Conservation (phyloP, 2,329 filamentous ascomycete species). For the Diaporthe citri region DNA sequence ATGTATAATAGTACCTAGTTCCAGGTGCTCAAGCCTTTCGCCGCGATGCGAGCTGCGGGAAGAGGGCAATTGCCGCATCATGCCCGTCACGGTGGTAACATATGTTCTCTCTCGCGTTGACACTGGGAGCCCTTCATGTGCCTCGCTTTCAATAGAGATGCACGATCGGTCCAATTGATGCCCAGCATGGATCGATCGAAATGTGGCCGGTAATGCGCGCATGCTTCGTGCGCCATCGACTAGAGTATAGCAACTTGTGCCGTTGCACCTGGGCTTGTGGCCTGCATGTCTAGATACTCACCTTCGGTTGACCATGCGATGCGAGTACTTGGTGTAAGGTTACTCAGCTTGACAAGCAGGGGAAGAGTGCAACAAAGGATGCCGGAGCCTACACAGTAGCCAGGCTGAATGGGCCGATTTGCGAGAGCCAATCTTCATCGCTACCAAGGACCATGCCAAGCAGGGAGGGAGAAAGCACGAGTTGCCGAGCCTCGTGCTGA, state of each 20-base stretch:
- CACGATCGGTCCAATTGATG: constrained; percentile 7
- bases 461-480: constrained; percentile 29
- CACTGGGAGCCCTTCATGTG: not conserved
- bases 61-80: not conserved
- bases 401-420: constrained; percentile 29
- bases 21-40: not conserved
- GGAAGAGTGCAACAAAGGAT: constrained; percentile 32
- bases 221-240: not conserved
- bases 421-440: constrained; percentile 35
- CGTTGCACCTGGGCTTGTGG: not conserved
- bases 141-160: not conserved
- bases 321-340: constrained; percentile 32
- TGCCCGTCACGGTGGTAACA: too few relatives aligned
- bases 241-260: not conserved
- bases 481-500: constrained; percentile 27
- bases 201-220: not conserved
- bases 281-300: constrained; percentile 12
- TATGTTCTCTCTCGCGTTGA: not conserved
- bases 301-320: constrained; percentile 27
- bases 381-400: not conserved
- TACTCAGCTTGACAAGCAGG: constrained; percentile 38
- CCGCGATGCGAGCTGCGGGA: not conserved
- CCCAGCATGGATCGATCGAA: not conserved
- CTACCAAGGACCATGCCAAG: constrained; percentile 18
- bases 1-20: not conserved